phyloP scores from a whole-genome alignment of 805 yeast species.

The Candida awuae region DNA sequence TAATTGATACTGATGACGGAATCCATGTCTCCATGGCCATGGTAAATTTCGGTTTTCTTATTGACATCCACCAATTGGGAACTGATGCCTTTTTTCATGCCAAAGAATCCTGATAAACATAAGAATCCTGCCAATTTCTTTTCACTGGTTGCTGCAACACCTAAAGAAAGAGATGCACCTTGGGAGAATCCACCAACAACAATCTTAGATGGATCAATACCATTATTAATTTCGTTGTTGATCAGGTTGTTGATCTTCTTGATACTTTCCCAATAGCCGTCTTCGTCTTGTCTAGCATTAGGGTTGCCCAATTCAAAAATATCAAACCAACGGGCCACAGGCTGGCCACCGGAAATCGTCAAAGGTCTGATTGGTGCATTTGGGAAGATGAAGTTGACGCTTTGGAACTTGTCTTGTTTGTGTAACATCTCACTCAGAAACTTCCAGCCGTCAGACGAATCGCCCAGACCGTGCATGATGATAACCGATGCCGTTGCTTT shows the following conservation, averaged over 20 bases:
- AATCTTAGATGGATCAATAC: constrained; percentile 57
- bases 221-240: constrained; percentile 43
- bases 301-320: constrained; percentile 47
- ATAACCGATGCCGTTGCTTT: constrained; percentile 60
- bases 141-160: constrained; percentile 45
- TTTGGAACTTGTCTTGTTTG: constrained; percentile 36
- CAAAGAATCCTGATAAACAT: constrained; percentile 69
- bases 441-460: constrained; percentile 83
- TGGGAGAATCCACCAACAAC: constrained; percentile 95
- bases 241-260: constrained; percentile 39
- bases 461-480: constrained; percentile 87
- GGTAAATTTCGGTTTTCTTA: constrained; percentile 65
- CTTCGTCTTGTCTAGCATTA: constrained; percentile 39
- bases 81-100: constrained; percentile 27
- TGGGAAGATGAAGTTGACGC: constrained; percentile 76
- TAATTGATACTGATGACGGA: constrained; percentile 44
- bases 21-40: constrained; percentile 82
- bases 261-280: constrained; percentile 46
- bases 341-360: constrained; percentile 55
- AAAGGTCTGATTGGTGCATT: constrained; percentile 74
- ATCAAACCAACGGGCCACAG: constrained; percentile 86
- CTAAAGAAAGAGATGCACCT: constrained; percentile 78
- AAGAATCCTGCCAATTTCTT: constrained; percentile 71
- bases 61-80: constrained; percentile 33
- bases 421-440: constrained; percentile 64